Evolutionary conservation across 768 basidiomycete species (phyloP).

Genomic region (Calocybe cyanea): DNA sequence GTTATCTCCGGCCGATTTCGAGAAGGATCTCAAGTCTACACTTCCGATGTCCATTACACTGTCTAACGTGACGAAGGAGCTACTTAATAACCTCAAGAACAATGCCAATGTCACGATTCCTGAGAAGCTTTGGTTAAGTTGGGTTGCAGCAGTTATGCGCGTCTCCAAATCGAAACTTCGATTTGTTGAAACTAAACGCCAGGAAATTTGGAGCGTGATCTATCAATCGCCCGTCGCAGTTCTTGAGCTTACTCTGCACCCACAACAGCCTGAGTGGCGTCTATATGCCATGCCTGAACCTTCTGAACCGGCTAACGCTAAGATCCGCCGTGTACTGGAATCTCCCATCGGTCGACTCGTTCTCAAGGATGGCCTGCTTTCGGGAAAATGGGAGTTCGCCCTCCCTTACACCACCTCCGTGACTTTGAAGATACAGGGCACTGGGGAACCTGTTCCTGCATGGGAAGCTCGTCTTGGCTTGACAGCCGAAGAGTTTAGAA

Average conservation of each 20-base stretch:
- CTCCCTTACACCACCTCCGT: conserved; percentile 59
- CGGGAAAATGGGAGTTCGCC: conserved; percentile 78
- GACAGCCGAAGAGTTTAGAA: conserved; percentile 56
- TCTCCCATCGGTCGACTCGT: conserved; percentile 74
- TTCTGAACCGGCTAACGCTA: conserved; percentile 70
- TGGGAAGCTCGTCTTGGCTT: conserved; percentile 87
- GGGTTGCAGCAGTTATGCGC: conserved; percentile 64
- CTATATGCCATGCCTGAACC: conserved; percentile 70
- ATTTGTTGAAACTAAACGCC: conserved; percentile 83
- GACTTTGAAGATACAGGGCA: conserved; percentile 57
- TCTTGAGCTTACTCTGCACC: conserved; percentile 76
- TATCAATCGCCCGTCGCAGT: conserved; percentile 70
- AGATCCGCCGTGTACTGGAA: conserved; percentile 69
- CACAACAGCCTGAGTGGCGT: conserved; percentile 81
- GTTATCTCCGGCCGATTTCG: conserved; percentile 69
- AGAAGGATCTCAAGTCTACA: conserved; percentile 69
- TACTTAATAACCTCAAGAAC: conserved; percentile 50
- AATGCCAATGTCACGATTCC: conserved; percentile 39
- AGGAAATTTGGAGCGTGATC: conserved; percentile 80
- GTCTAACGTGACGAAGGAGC: conserved; percentile 39
- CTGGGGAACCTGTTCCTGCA: conserved; percentile 68
- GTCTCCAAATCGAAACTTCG: conserved; percentile 64
- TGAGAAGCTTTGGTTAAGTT: conserved; percentile 59
- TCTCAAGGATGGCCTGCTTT: conserved; percentile 54
- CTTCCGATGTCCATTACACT: conserved; percentile 86